phyloP scores from a whole-genome alignment of 2,329 filamentous ascomycete species.

The Periconia macrospinosa region DNA sequence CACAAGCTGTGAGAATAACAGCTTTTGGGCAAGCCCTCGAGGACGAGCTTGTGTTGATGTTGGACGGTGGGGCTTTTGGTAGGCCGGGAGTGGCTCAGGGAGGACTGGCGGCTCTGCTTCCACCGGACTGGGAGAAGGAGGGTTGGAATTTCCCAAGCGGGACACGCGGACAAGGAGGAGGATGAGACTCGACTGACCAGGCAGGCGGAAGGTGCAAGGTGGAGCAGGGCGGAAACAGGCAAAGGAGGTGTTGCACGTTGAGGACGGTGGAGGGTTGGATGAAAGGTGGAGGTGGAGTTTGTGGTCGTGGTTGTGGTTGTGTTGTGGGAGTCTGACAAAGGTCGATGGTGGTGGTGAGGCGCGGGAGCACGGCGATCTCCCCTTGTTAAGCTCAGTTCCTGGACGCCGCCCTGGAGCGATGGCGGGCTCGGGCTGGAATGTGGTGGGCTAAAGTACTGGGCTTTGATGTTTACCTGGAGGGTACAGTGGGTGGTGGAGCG shows the following conservation, averaged over 20 bases:
- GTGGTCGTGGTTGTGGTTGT: slow-evolving; percentile 18
- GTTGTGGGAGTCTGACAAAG: slow-evolving; percentile 19
- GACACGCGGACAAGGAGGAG: slow-evolving; percentile 23
- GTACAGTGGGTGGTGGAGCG: slow-evolving; percentile 30
- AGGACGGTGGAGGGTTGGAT: slow-evolving; percentile 11
- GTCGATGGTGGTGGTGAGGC: slow-evolving; percentile 41
- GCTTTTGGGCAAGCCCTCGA: slow-evolving; percentile 36
- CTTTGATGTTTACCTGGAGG: slow-evolving; percentile 39
- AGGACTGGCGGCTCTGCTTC: slow-evolving; percentile 20
- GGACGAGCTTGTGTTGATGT: slow-evolving; percentile 32
- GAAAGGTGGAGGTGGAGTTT: no score
- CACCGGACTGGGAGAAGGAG: slow-evolving; percentile 27
- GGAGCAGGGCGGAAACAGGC: neutral
- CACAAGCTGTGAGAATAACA: slow-evolving; percentile 40
- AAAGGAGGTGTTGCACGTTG: slow-evolving; percentile 32
- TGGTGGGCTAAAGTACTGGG: slow-evolving; percentile 37
- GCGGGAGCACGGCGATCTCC: slow-evolving; percentile 48
- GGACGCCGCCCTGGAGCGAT: slow-evolving; percentile 47
- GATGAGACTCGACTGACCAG: slow-evolving; percentile 14
- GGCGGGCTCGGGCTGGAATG: slow-evolving; percentile 52
- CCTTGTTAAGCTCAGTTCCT: slow-evolving; percentile 54
- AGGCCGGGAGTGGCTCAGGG: slow-evolving; percentile 29
- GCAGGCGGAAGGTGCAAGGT: slow-evolving; percentile 31
- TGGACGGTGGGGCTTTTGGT: slow-evolving; percentile 17
- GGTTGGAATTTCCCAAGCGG: slow-evolving; percentile 26